Conservation (phyloP, 2,329 filamentous ascomycete genomes). For the Fonsecaea nubica region DNA sequence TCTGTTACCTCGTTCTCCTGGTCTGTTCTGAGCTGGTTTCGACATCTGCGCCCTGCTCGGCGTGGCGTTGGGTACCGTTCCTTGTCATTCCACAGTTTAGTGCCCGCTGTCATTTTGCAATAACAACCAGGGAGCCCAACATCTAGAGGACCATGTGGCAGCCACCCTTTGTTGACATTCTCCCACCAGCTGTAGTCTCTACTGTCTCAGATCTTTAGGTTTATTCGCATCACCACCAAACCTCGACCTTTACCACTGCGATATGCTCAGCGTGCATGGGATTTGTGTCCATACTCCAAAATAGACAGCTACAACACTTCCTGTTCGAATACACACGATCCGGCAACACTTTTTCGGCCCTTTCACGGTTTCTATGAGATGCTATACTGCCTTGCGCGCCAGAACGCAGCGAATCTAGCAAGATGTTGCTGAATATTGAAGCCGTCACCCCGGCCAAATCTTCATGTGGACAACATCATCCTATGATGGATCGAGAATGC, state of each 20-base stretch:
- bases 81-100: background rate
- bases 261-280: constrained; percentile 4
- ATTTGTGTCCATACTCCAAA: constrained; percentile 5
- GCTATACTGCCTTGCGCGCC: background rate
- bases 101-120: constrained; percentile 1
- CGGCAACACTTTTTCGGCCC: background rate
- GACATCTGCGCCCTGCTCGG: background rate
- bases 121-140: background rate
- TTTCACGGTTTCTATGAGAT: background rate
- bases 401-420: background rate
- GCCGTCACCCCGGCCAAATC: background rate
- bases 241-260: constrained; percentile 6
- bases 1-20: background rate
- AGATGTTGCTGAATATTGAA: constrained; percentile 6
- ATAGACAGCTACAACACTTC: constrained; percentile 12
- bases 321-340: background rate
- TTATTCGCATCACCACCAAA: background rate
- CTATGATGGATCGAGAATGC: constrained; percentile 8
- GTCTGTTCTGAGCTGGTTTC: background rate
- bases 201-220: background rate
- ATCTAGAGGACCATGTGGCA: constrained; percentile 16
- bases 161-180: background rate
- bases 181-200: background rate
- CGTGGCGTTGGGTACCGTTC: background rate
- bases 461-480: background rate